Percentiles rank a stretch among this genome's conserved stretches.
Evolutionary conservation across 2,329 filamentous ascomycete genomes (phyloP).

Genomic region (Aspergillus ibericus): DNA sequence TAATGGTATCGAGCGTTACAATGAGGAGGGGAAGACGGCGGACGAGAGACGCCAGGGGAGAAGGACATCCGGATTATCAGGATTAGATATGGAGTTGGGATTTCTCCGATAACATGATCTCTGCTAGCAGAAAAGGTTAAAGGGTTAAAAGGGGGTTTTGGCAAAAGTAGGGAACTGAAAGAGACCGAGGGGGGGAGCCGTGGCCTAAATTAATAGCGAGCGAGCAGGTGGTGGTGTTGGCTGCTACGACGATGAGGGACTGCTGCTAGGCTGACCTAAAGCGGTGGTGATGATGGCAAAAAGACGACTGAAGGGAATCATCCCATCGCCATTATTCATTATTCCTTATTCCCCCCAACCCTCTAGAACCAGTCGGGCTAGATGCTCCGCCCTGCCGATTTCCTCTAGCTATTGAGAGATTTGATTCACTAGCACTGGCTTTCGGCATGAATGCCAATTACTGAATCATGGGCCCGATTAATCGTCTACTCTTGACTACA

Average conservation of each 20-base stretch:
- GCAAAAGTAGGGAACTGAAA: neutral
- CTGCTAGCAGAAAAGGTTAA: neutral
- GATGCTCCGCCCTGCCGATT: neutral
- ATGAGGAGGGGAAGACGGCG: neutral
- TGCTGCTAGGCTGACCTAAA: slow-evolving; percentile 1
- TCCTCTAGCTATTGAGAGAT: too few species aligned
- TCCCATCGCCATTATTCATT: neutral
- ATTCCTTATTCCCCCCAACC: neutral
- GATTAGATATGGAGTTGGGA: neutral
- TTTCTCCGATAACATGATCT: neutral
- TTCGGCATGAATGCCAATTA: neutral
- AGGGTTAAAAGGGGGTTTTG: neutral
- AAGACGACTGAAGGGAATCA: neutral
- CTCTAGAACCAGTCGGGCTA: neutral
- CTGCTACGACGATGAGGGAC: neutral
- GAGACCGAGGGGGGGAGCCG: neutral
- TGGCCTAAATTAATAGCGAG: slow-evolving; percentile 3
- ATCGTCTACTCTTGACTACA: neutral
- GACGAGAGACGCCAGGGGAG: neutral
- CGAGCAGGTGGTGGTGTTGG: neutral
- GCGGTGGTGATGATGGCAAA: slow-evolving; percentile 2
- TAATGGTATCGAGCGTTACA: slow-evolving; percentile 6
- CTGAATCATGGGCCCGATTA: neutral
- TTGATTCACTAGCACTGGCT: too few species aligned
- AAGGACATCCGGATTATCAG: neutral